phyloP scores from a whole-genome alignment of 2,329 filamentous ascomycete genomes.

The Ophiostoma quercus region DNA sequence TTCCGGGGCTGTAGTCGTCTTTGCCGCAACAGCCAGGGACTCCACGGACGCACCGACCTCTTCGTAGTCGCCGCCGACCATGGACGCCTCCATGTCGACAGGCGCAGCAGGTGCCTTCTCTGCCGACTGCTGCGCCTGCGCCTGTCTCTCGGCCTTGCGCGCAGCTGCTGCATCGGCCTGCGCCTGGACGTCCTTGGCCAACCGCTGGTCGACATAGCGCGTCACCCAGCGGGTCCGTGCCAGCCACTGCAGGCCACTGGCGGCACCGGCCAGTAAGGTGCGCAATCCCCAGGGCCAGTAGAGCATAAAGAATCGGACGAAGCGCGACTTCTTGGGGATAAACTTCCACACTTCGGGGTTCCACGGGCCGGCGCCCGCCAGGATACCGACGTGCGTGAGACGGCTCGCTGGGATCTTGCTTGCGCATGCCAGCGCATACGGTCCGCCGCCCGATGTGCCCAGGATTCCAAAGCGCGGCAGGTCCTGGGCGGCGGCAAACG shows the following conservation, averaged over 20 bases:
- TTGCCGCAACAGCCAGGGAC: slow-evolving; percentile 4
- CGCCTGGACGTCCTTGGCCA: slow-evolving; percentile 44
- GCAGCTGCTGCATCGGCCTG: not conserved
- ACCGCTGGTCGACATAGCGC: slow-evolving; percentile 30
- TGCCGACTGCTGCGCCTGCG: slow-evolving; percentile 36
- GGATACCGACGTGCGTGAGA: slow-evolving; percentile 36
- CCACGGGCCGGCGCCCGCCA: slow-evolving; percentile 37
- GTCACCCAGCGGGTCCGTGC: slow-evolving; percentile 26
- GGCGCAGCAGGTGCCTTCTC: not conserved
- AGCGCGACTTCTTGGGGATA: slow-evolving; percentile 31
- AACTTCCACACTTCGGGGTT: slow-evolving; percentile 28
- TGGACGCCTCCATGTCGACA: slow-evolving; percentile 10
- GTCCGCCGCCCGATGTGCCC: slow-evolving; percentile 36
- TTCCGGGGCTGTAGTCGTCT: not conserved
- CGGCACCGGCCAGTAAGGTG: slow-evolving; percentile 24
- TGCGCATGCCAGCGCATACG: slow-evolving; percentile 37
- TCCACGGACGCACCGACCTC: slow-evolving; percentile 25
- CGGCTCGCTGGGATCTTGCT: slow-evolving; percentile 21
- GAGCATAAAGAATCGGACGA: slow-evolving; percentile 26
- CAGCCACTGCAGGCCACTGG: slow-evolving; percentile 29
- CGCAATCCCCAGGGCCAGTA: slow-evolving; percentile 30
- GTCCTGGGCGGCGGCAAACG: slow-evolving; percentile 30
- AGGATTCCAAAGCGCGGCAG: slow-evolving; percentile 34
- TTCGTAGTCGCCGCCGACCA: slow-evolving; percentile 16
- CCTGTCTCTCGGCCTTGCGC: slow-evolving; percentile 34